Percentiles rank a stretch among this genome's conserved stretches.
These are phyloP conservation scores for Neobulgaria alba DNA, from an alignment of 2,329 filamentous ascomycete genomes.

Conservation along the genomic window DNA sequence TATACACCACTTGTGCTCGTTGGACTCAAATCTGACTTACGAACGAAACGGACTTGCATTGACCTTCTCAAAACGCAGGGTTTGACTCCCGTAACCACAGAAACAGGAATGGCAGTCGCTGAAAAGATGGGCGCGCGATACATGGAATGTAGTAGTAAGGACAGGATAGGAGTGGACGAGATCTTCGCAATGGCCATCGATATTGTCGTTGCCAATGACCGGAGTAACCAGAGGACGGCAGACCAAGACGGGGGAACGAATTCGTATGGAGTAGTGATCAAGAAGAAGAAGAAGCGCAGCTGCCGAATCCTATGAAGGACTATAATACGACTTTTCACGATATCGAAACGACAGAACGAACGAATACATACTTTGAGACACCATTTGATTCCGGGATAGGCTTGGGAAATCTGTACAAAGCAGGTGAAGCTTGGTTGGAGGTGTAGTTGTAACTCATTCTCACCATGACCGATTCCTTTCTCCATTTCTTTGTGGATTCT, in stretches of 20 bases:
- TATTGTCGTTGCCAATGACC: constrained; percentile 76
- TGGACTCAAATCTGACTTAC: constrained; percentile 93
- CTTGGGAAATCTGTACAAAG: constrained; percentile 11
- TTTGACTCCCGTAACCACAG: constrained; percentile 83
- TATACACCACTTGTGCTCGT: constrained; percentile 94
- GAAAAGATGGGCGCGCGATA: constrained; percentile 91
- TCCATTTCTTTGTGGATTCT: constrained; percentile 14
- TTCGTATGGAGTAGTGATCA: constrained; percentile 29
- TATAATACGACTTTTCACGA: constrained; percentile 21
- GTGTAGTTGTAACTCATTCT: constrained; percentile 10
- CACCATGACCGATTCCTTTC: too few species aligned
- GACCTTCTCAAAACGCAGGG: constrained; percentile 98
- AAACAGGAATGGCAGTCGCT: constrained; percentile 82
- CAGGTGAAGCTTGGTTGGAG: constrained; percentile 14
- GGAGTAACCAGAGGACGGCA: constrained; percentile 39
- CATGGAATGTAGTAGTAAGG: constrained; percentile 98
- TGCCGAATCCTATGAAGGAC: constrained; percentile 62
- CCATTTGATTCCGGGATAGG: constrained; percentile 14
- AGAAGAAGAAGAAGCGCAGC: constrained; percentile 75
- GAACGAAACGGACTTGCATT: constrained; percentile 91
- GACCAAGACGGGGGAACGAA: constrained; percentile 9
- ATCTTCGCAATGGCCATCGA: constrained; percentile 91
- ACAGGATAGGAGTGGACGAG: constrained; percentile 91
- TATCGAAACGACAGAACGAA: constrained; percentile 22
- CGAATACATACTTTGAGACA: constrained; percentile 16